phyloP scores from a whole-genome alignment of 352 stramenopile genomes.

The Pythium guiyangense region DNA sequence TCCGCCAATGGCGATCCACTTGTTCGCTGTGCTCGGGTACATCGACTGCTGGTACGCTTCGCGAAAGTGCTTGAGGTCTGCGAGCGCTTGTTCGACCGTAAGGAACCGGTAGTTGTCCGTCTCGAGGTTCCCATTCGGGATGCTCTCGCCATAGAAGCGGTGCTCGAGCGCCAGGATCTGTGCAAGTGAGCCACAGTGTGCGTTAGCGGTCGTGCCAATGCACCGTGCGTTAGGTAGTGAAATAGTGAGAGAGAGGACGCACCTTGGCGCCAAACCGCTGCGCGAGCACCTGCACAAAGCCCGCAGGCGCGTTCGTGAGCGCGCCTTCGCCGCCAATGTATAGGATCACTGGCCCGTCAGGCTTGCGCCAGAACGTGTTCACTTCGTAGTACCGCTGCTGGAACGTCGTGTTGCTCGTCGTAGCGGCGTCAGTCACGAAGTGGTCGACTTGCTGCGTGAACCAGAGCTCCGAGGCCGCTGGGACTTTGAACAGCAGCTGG shows the following conservation, averaged over 20 bases:
- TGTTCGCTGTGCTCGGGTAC: constrained; percentile 19
- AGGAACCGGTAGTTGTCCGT: constrained; percentile 72
- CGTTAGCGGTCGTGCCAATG: not conserved
- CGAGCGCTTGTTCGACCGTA: constrained; percentile 82
- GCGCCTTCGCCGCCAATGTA: constrained; percentile 83
- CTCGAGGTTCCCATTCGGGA: constrained; percentile 72
- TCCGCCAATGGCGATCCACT: constrained; percentile 76
- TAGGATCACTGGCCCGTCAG: constrained; percentile 68
- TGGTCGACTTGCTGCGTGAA: constrained; percentile 72
- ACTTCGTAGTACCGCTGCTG: constrained; percentile 77
- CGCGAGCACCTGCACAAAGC: constrained; percentile 69
- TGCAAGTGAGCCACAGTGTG: not conserved
- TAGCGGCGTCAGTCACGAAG: constrained; percentile 26
- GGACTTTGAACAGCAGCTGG: constrained; percentile 32
- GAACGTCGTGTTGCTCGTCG: constrained; percentile 43
- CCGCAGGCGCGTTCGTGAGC: constrained; percentile 47
- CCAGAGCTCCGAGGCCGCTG: constrained; percentile 38
- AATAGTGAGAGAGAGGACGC: too few relatives aligned
- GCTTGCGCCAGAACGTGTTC: constrained; percentile 48
- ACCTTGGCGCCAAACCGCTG: constrained; percentile 77
- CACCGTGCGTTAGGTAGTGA: not conserved
- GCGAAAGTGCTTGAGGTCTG: constrained; percentile 82
- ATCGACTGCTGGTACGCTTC: constrained; percentile 54
- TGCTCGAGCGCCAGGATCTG: constrained; percentile 83
- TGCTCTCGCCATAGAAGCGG: constrained; percentile 84